Conservation (phyloP, 2,329 filamentous ascomycete species). For the Ophiobolus disseminans region DNA sequence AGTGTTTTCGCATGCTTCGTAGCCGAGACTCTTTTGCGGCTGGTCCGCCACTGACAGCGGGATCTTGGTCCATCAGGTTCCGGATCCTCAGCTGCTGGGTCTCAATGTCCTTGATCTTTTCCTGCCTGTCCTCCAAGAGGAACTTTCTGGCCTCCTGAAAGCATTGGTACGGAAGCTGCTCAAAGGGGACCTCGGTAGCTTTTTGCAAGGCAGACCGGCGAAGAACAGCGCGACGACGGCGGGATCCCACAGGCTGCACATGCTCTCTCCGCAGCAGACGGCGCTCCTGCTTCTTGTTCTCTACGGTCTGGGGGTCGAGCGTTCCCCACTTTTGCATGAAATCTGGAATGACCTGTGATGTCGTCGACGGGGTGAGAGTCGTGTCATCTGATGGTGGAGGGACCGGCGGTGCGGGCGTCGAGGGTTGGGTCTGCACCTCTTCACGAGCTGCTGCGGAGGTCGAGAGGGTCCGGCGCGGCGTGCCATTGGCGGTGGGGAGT, state of each 20-base stretch:
- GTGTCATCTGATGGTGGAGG: slow-evolving; percentile 24
- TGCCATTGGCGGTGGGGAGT: slow-evolving; percentile 37
- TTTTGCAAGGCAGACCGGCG: slow-evolving; percentile 54
- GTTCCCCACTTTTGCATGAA: slow-evolving; percentile 46
- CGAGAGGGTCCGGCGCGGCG: slow-evolving; percentile 55
- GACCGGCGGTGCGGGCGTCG: slow-evolving; percentile 23
- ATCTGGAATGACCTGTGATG: slow-evolving; percentile 28
- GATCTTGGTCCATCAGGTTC: slow-evolving; percentile 65
- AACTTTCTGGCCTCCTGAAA: slow-evolving; percentile 95
- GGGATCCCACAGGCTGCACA: slow-evolving; percentile 78
- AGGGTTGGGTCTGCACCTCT: slow-evolving; percentile 50
- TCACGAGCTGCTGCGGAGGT: slow-evolving; percentile 53
- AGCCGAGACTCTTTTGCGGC: slow-evolving; percentile 71
- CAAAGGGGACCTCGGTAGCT: slow-evolving; percentile 77
- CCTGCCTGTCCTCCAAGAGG: slow-evolving; percentile 76
- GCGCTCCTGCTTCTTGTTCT: slow-evolving; percentile 63
- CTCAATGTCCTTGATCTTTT: slow-evolving; percentile 79
- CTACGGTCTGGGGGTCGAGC: slow-evolving; percentile 43
- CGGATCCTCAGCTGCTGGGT: slow-evolving; percentile 72
- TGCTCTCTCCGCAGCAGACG: slow-evolving; percentile 70
- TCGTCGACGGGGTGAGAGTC: slow-evolving; percentile 17
- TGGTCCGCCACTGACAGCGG: slow-evolving; percentile 68
- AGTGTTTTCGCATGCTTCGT: slow-evolving; percentile 70
- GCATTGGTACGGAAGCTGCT: slow-evolving; percentile 94
- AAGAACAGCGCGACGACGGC: slow-evolving; percentile 71